Evolutionary conservation across 2,329 filamentous ascomycete genomes (phyloP).

Genomic region (Penicillium decumbens): DNA sequence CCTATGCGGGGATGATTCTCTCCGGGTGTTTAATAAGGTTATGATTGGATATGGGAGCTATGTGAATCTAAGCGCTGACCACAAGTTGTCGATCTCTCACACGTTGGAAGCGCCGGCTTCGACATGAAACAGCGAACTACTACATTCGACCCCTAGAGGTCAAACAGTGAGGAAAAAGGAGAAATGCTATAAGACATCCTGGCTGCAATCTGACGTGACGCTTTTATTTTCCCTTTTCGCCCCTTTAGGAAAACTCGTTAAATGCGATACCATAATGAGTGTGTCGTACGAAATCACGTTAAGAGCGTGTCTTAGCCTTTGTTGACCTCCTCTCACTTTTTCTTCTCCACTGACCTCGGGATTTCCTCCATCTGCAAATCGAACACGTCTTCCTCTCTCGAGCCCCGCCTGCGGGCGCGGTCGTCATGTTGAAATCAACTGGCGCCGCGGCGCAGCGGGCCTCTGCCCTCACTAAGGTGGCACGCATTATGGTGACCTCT

Average conservation of each 20-base stretch:
- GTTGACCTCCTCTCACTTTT: background rate
- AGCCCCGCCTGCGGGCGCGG: slow-evolving; percentile 17
- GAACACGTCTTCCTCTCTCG: background rate
- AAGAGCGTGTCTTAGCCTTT: background rate
- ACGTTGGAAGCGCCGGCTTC: slow-evolving; percentile 9
- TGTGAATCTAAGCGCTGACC: slow-evolving; percentile 4
- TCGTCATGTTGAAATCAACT: slow-evolving; percentile 26
- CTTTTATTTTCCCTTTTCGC: slow-evolving; percentile 2
- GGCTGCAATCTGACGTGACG: slow-evolving; percentile 1
- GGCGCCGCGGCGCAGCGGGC: slow-evolving; percentile 11
- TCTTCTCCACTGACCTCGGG: background rate
- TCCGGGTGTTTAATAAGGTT: background rate
- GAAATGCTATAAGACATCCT: background rate
- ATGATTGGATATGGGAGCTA: background rate
- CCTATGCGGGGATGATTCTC: background rate
- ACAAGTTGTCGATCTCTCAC: background rate
- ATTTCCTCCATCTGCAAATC: background rate
- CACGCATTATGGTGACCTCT: slow-evolving; percentile 7
- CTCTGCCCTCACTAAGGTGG: background rate
- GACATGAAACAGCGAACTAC: slow-evolving; percentile 5
- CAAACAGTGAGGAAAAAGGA: background rate
- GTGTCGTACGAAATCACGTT: background rate
- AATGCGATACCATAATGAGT: background rate
- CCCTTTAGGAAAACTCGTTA: background rate
- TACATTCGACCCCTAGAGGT: background rate